Percentiles rank a stretch among this genome's conserved stretches.
Evolutionary conservation across 257 asterid species (phyloP).

Genomic region (Solanum chmielewskii): DNA sequence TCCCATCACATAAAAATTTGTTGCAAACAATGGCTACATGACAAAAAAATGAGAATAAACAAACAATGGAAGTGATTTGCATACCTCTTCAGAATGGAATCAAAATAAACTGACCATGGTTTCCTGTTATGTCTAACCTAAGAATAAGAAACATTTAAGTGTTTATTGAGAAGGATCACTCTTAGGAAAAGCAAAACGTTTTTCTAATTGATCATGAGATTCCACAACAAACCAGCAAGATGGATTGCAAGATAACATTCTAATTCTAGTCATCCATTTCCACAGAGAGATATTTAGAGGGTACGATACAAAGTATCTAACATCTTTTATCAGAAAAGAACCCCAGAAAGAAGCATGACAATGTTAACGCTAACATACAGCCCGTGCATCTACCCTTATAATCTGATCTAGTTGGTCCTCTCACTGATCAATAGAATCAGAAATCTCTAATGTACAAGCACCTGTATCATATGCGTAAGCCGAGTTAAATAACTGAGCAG

Average conservation of each 20-base stretch:
- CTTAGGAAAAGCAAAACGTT: background rate
- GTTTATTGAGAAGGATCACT: background rate
- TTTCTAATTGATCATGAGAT: background rate
- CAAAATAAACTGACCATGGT: constrained; percentile 20
- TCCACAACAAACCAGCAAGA: constrained; percentile 49
- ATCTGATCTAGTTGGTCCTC: background rate
- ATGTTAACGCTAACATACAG: background rate
- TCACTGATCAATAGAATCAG: background rate
- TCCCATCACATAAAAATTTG: background rate
- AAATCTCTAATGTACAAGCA: background rate
- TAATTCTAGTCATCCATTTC: constrained; percentile 29
- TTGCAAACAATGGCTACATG: background rate
- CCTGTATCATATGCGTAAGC: background rate
- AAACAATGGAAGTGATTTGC: background rate
- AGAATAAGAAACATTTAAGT: constrained; percentile 2
- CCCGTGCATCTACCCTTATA: background rate
- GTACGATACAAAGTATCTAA: background rate
- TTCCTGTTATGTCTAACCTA: constrained; percentile 32
- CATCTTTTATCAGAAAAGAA: background rate
- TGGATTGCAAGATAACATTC: constrained; percentile 60
- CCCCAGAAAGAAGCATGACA: background rate
- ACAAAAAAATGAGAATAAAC: background rate
- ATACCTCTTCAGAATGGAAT: background rate
- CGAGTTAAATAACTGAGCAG: background rate
- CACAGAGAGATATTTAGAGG: background rate